Evolutionary conservation across 495 filamentous ascomycete genomes (phyloP).

Genomic region (Penicillium fimorum): DNA sequence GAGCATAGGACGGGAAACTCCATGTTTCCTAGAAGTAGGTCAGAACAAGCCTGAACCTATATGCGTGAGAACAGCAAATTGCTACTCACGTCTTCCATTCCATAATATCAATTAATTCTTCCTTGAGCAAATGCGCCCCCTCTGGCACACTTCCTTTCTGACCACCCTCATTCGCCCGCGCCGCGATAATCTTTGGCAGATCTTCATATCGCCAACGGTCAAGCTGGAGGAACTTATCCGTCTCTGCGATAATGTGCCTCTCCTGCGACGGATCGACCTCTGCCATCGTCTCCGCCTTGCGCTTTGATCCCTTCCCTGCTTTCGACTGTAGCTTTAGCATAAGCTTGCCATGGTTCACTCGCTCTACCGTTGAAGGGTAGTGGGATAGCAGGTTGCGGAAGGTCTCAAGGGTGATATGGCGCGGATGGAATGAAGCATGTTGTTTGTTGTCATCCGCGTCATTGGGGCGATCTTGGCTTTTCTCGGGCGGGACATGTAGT

Average conservation of each 20-base stretch:
- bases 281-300: conserved; percentile 11
- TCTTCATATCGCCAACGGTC: conserved; percentile 39
- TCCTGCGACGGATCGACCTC: conserved; percentile 14
- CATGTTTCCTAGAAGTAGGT: conserved; percentile 52
- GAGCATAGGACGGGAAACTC: conserved; percentile 66
- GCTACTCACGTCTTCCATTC: conserved; percentile 76
- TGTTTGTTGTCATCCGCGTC: background rate
- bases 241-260: conserved; percentile 20
- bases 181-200: conserved; percentile 22
- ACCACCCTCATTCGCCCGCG: conserved; percentile 3
- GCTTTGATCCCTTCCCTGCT: conserved; percentile 16
- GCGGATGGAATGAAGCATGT: conserved; percentile 22
- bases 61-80: background rate
- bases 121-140: conserved; percentile 26
- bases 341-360: conserved; percentile 26
- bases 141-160: conserved; percentile 1
- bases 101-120: conserved; percentile 48
- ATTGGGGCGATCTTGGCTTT: background rate
- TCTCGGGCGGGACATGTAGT: background rate
- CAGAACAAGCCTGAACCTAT: conserved; percentile 3
- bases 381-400: conserved; percentile 31
- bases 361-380: conserved; percentile 33
- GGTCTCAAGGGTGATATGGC: conserved; percentile 30
- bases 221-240: conserved; percentile 25
- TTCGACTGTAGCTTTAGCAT: conserved; percentile 25